Conservation (phyloP, 1,139 yeast genomes). For the Debaryomyces robertsiae region DNA sequence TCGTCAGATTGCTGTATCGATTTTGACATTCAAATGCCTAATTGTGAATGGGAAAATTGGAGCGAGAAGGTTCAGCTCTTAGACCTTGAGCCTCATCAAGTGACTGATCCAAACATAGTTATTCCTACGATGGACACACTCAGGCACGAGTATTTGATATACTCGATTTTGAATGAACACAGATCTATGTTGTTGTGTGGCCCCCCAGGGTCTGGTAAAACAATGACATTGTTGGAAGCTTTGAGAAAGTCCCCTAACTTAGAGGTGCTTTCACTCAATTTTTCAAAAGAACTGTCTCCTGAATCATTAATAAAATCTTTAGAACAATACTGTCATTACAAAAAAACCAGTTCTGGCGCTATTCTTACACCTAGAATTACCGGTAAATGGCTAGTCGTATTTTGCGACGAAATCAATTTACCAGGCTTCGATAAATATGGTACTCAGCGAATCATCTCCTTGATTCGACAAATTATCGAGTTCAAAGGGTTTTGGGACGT, state of each 20-base stretch:
- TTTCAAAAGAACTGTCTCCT: conserved; percentile 81
- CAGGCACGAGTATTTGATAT: conserved; percentile 64
- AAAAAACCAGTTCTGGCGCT: conserved; percentile 52
- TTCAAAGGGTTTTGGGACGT: conserved; percentile 77
- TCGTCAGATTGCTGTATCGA: conserved; percentile 32
- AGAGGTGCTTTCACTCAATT: conserved; percentile 71
- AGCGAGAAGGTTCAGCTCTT: conserved; percentile 42
- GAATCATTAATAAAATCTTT: conserved; percentile 61
- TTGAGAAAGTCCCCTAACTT: conserved; percentile 58
- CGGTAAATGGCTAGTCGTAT: conserved; percentile 78
- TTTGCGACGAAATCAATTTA: conserved; percentile 90
- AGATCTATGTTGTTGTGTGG: conserved; percentile 80
- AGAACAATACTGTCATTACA: conserved; percentile 73
- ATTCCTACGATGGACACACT: conserved; percentile 82
- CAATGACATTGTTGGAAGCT: conserved; percentile 82
- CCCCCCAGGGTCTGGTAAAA: conserved; percentile 97
- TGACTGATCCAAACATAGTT: conserved; percentile 63
- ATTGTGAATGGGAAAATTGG: conserved; percentile 55
- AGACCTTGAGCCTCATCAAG: conserved; percentile 64
- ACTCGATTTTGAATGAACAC: conserved; percentile 58
- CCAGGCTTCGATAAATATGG: conserved; percentile 78
- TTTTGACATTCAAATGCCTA: conserved; percentile 48
- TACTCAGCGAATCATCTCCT: conserved; percentile 72
- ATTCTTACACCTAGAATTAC: conserved; percentile 59
- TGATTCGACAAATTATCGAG: conserved; percentile 76